Evolutionary conservation across 225 moss, liverwort and hornwort genomes (phyloP), one percentile per base, ranked within the genome.

Genomic region (Sphagnum tenellum): DNA sequence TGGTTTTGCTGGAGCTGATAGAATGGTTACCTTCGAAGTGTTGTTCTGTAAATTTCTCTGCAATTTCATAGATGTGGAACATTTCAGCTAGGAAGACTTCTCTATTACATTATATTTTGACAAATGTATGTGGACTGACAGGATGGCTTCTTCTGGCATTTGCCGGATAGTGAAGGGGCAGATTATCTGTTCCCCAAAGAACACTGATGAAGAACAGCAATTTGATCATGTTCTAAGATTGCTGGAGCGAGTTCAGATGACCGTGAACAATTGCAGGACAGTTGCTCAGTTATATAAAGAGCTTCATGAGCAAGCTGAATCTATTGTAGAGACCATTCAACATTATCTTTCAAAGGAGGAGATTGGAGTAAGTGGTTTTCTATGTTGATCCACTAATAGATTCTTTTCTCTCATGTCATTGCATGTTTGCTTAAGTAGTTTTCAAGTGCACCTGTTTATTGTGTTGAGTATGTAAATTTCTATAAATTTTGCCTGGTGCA

Each of bases 331-430:
- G 72, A 89, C 86, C 59, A 89, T 92, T 72, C 80, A 86, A 64
- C 83, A 92, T 70, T 91, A 95, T 81, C 89, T 95, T 45, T 78
- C 88, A 71, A 85, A 91, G 71, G 94, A 91, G 72, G 94, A 94
- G 70, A 81, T 69, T 63, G 78, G 84, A 89, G 91, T 91, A 71
- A 53, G 67, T 65, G 29, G 29, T 29, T 29, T 29, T 29, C 29
- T 29, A 29, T 29, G 29, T 29, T 29, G 29, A 29, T 29, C 29
- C 29, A 29, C 29, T 29, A 29, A 29, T 29, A 29, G 29, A 29
- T 29, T 29, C 29, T 29, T 29, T 29, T 29, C 29, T 29, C 29
- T 29, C 29, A 29, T 29, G 29, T 29, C 29, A 29, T 29, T 29
- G 29, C 29, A 29, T 29, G 29, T 29, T 29, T 29, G 29, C 29